Base-by-base conservation (phyloP, 805 yeast species). In the Diddensiella caesifluorescens region DNA sequence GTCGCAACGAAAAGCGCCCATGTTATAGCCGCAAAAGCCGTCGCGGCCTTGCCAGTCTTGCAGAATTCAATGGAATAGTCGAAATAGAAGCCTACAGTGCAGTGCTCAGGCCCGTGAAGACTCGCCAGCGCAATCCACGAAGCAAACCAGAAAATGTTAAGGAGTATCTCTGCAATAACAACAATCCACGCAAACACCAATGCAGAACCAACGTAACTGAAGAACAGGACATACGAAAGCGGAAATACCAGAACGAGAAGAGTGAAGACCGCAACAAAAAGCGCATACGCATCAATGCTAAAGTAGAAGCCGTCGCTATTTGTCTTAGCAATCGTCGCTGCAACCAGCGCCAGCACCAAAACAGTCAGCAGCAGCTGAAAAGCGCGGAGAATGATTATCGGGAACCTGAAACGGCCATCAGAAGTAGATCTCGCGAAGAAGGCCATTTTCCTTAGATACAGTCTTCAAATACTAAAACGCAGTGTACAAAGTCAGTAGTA, bases 111-210 rank as follows among this genome's bases (percentile, higher is more conserved):
- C 12, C 35, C 41, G 21, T 38, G 40, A 20, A 16, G 16, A 16
- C 22, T 38, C 4, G 41, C 41, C 6, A 41, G 39, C 9, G 45
- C 45, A 30, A 41, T 41, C 23, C 28, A 41, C n/a, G 35, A 27
- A 5, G 45, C 40, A 18, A 41, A 41, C 41, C 50, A 53, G 40
- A 47, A 38, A 39, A 44, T 27, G 37, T 45, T 33, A 48, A 51
- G 19, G 50, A 43, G 19, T 52, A 55, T 16, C 50, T 49, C 9
- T 12, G 26, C 10, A 18, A 19, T 19, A 15, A 34, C 28, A 22
- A 12, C 10, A 19, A 37, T 34, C 15, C 21, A 30, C 13, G 22
- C 33, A 18, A 22, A 20, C 6, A 25, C 20, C 10, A 26, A 29
- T 5, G 36, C 45, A 15, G 16, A 20, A 9, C 12, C 25, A n/a